Base-by-base conservation (phyloP, 2,329 filamentous ascomycete species). In the Pyrenochaeta sp. region DNA sequence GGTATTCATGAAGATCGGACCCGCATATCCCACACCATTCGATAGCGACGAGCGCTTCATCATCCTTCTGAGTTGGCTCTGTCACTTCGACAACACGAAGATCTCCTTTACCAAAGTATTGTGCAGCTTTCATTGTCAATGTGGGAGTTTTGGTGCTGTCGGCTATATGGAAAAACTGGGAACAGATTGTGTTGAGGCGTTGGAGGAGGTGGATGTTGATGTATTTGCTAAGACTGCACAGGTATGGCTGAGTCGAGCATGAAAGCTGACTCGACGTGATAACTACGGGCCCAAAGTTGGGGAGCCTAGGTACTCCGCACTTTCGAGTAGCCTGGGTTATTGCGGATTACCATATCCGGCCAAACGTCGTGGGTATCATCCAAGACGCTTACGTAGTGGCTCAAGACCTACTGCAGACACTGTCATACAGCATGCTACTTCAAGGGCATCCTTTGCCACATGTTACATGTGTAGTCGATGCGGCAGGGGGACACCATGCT, bases 11-110 rank as follows among this genome's bases (percentile, higher is more conserved):
- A 2, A 68, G 37, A 39, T 67, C 65, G 9, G 44, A 55, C 7
- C 66, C 65, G 35, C 64, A 68, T 17, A 68, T 69, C 11, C 61
- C 63, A 34, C 58, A 58, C 61, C 58, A 67, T 26, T 63, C 60
- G 14, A 68, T 55, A 1, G 53, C 51, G n/a, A 69, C 34, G 7
- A 67, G 45, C 8, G 56, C 63, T 53, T 66, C 55, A 21, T 63
- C 42, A 0, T 51, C 49, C 13, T 57, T 55, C 4, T 60, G 53
- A 10, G 54, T 35, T 6, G 63, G 61, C 14, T 48, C 35, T 2
- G 55, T 45, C 7, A 66, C 49, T 7, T 68, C 56, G 8, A 48
- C 44, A 9, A 68, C 52, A 10, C 64, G 58, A 14, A 70, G 53
- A 35, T 65, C 61, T 2, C 47, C 32, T 13, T 47, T 35, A 14